Percentiles rank a stretch among this genome's conserved stretches.
Conservation (phyloP, 1,139 yeast species). For the Blastobotrys raffinosifermentans region DNA sequence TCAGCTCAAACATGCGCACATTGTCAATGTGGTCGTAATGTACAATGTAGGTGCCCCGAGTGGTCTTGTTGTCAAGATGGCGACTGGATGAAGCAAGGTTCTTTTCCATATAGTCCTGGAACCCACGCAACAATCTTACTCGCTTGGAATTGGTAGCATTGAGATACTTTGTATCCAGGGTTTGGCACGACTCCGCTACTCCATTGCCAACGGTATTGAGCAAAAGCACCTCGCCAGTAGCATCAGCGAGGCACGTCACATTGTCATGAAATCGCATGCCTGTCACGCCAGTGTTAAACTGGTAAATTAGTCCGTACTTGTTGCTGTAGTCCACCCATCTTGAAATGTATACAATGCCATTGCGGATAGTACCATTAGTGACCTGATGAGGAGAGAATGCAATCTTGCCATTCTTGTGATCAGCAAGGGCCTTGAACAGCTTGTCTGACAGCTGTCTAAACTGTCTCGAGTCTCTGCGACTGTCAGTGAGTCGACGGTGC, state of each 20-base stretch:
- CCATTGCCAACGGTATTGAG: not conserved
- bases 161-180: constrained; percentile 9
- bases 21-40: constrained; percentile 59
- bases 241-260: constrained; percentile 18
- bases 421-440: too few relatives aligned
- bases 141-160: constrained; percentile 23
- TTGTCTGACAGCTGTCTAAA: not conserved
- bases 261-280: constrained; percentile 40
- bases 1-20: constrained; percentile 76
- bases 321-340: constrained; percentile 98
- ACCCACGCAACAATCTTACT: constrained; percentile 26
- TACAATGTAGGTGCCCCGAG: constrained; percentile 52
- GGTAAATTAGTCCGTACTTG: constrained; percentile 93
- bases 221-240: constrained; percentile 5
- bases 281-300: constrained; percentile 79
- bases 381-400: too few relatives aligned
- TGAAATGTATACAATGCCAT: constrained; percentile 48
- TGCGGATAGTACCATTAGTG: not conserved
- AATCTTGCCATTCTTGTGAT: not conserved
- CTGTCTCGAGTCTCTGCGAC: not conserved
- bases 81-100: constrained; percentile 26
- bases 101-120: constrained; percentile 33
- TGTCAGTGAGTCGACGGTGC: not conserved
- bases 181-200: not conserved
- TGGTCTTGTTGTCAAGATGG: constrained; percentile 14